Base-by-base conservation (phyloP, 1,139 yeast species). In the Debaryomyces singareniensis region DNA sequence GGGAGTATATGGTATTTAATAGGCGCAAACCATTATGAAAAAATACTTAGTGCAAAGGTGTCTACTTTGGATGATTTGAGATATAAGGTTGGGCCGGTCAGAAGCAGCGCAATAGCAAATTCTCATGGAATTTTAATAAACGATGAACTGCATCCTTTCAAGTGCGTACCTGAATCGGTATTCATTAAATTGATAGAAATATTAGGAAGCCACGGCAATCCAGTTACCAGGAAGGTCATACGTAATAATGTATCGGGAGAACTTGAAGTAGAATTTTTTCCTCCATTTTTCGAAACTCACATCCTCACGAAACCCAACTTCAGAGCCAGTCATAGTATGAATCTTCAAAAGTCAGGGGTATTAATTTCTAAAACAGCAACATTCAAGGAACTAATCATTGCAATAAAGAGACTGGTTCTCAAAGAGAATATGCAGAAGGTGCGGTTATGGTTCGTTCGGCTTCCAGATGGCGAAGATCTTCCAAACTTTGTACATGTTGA, bases 261-360 rank as follows among this genome's bases (percentile, higher is more conserved):
- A 7, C 49, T 61, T 22, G 59, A 57, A 12, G 61, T 81, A 18
- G 87, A 80, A 44, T 58, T 68, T 30, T 59, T 58, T 34, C 78
- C 77, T 16, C 70, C 78, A 1, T 48, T 53, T 13, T 73, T 78
- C 35, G 47, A 58, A 12, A 51, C 79, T 3, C 86, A 78, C 43
- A 62, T 68, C 28, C 47, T 79, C 26, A 54, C 64, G 1, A 57
- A 55, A 29, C n/a, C n/a, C n/a, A n/a, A n/a, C n/a, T n/a, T n/a
- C n/a, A 44, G 36, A 28, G 33, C 27, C 24, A 35, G 30, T 24
- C 39, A 28, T n/a, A 7, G n/a, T 16, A 16, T 25, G 12, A 37
- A 26, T 24, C 37, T 30, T 34, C 38, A 32, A 32, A 35, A 39
- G 33, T 37, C 35, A n/a, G 42, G 42, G n/a, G 34, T 55, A 13